Percentiles rank a stretch among this genome's conserved stretches.
Conservation (phyloP, 352 stramenopile species). For the Phytophthora ohioensis region DNA sequence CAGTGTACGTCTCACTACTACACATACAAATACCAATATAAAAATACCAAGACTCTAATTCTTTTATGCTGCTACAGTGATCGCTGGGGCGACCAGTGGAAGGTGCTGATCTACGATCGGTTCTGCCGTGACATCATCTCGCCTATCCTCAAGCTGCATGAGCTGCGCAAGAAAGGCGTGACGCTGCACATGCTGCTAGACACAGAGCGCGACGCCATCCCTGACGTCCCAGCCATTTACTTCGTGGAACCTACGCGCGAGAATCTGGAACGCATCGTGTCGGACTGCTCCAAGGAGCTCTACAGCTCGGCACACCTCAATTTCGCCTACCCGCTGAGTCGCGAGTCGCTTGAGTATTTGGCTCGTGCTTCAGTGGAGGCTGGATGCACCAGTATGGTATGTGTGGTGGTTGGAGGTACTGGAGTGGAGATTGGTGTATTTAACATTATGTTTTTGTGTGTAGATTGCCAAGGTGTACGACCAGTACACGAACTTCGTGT, state of each 20-base stretch:
- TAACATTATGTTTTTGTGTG: conserved; percentile 9
- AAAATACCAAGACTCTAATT: background rate
- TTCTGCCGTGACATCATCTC: conserved; percentile 98
- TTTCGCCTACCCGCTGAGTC: conserved; percentile 92
- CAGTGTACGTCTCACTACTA: conserved; percentile 28
- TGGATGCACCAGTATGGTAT: conserved; percentile 82
- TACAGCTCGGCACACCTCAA: conserved; percentile 96
- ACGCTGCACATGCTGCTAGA: conserved; percentile 98
- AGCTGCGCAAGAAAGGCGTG: conserved; percentile 96
- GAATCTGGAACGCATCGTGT: conserved; percentile 96
- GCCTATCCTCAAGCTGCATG: conserved; percentile 97
- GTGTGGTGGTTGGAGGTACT: background rate
- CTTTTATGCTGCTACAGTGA: conserved; percentile 42
- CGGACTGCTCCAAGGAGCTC: conserved; percentile 93
- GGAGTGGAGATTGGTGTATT: background rate
- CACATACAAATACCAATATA: background rate
- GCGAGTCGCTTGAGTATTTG: conserved; percentile 89
- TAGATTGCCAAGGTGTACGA: conserved; percentile 96
- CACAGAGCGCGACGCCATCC: conserved; percentile 94
- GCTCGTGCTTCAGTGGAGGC: conserved; percentile 80
- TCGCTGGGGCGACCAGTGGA: conserved; percentile 91
- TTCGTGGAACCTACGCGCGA: conserved; percentile 96
- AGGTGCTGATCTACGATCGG: conserved; percentile 98
- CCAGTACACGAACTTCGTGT: conserved; percentile 98
- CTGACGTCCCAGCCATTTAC: conserved; percentile 97